A percentile compares a stretch with the other conserved stretches of the same genome.
These are phyloP conservation scores for Magnolia kwangsiensis DNA, from an alignment of 164 flowering plant species.

Conservation along the genomic window DNA sequence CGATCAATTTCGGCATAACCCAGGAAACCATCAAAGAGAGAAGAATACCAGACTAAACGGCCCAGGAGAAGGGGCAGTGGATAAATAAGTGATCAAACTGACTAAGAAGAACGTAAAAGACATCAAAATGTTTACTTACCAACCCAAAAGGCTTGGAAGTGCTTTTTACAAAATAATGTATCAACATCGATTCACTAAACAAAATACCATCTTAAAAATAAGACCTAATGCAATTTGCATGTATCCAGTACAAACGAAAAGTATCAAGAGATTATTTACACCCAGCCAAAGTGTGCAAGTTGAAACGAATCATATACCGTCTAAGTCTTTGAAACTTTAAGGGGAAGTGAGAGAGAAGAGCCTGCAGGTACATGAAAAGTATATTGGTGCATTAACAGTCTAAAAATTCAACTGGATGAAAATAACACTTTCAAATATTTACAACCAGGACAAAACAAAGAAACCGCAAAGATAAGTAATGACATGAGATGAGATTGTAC, in stretches of 20 bases:
- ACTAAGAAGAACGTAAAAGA: neutral
- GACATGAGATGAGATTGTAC: neutral
- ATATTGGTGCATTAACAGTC: neutral
- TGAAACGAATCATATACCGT: conserved; percentile 37
- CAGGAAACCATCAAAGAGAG: no score
- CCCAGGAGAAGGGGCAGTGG: no score
- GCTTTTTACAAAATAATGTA: neutral
- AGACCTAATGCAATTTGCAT: neutral
- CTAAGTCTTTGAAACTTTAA: conserved; percentile 59
- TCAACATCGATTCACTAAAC: neutral
- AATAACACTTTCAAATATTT: no score
- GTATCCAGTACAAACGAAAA: neutral
- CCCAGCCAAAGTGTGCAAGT: neutral
- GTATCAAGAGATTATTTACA: neutral
- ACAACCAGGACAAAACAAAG: neutral
- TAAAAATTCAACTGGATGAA: neutral
- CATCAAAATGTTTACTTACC: neutral
- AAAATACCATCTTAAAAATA: neutral
- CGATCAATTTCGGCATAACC: no score
- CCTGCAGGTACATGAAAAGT: conserved; percentile 46
- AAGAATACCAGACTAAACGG: no score
- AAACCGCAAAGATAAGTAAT: neutral
- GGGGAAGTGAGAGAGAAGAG: conserved; percentile 64
- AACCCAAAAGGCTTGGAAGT: neutral
- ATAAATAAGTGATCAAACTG: no score